phyloP scores from a whole-genome alignment of 208 protist species.

The Trypanosoma mega region DNA sequence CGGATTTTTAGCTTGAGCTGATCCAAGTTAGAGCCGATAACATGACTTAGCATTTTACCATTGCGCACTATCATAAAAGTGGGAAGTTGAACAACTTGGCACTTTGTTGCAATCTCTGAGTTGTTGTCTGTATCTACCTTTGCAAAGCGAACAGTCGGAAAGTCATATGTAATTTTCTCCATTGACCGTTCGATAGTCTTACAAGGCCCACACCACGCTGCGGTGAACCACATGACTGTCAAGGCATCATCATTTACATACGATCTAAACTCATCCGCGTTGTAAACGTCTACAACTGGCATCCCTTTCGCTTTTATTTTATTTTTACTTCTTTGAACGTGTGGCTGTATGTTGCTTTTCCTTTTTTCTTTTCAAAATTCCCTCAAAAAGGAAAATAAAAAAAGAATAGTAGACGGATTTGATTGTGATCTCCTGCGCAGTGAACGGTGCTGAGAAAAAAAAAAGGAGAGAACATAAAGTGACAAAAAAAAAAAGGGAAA shows the following conservation, averaged over 20 bases:
- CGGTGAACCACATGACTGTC: conserved; percentile 76
- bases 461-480: neutral
- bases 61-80: conserved; percentile 75
- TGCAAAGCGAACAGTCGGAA: conserved; percentile 65
- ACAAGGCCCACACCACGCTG: conserved; percentile 82
- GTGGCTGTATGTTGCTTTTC: conserved; percentile 5
- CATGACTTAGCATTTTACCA: conserved; percentile 57
- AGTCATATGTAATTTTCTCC: conserved; percentile 78
- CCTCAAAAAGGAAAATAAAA: neutral
- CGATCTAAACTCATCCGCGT: conserved; percentile 69
- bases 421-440: conserved; percentile 7
- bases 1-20: conserved; percentile 65
- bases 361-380: neutral
- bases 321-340: conserved; percentile 6
- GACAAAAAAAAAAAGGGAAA: neutral
- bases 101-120: conserved; percentile 75
- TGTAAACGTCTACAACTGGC: conserved; percentile 75
- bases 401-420: neutral
- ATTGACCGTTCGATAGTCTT: conserved; percentile 72
- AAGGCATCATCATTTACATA: conserved; percentile 52
- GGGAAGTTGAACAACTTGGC: conserved; percentile 69
- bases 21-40: conserved; percentile 75
- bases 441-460: neutral
- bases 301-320: conserved; percentile 23
- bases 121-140: conserved; percentile 83